A percentile compares a stretch with the other conserved stretches of the same genome.
Conservation (phyloP, 345 rosid genomes). For the Draba incana region DNA sequence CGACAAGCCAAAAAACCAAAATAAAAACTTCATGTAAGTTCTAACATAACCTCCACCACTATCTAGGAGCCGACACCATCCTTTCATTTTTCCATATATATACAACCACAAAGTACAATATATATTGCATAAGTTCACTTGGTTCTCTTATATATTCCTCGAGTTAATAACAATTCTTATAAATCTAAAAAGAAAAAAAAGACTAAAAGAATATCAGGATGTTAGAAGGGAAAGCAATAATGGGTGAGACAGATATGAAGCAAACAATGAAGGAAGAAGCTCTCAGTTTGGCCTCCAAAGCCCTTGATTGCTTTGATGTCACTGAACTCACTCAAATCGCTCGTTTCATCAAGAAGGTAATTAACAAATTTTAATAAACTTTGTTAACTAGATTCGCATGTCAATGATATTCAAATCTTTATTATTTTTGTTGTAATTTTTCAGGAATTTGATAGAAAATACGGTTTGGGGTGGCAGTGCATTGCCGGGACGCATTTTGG, state of each 20-base stretch:
- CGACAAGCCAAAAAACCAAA: conserved; percentile 23
- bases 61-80: conserved; percentile 29
- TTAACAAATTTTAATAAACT: not conserved
- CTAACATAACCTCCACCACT: conserved; percentile 39
- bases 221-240: conserved; percentile 86
- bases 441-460: conserved; percentile 55
- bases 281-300: conserved; percentile 68
- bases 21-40: conserved; percentile 17
- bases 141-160: conserved; percentile 14
- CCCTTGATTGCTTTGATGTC: conserved; percentile 77
- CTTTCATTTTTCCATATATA: conserved; percentile 19
- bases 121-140: conserved; percentile 11
- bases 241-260: conserved; percentile 86
- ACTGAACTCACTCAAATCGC: conserved; percentile 74
- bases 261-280: conserved; percentile 76
- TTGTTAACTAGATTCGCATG: not conserved
- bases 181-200: not conserved
- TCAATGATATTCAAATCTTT: conserved; percentile 2
- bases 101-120: not conserved
- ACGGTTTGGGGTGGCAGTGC: conserved; percentile 66
- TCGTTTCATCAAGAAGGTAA: conserved; percentile 71
- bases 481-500: conserved; percentile 65
- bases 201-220: conserved; percentile 30
- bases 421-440: not conserved
- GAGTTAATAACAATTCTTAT: conserved; percentile 5